phyloP scores from a whole-genome alignment of 768 basidiomycete genomes.

The Lactarius evosmus region DNA sequence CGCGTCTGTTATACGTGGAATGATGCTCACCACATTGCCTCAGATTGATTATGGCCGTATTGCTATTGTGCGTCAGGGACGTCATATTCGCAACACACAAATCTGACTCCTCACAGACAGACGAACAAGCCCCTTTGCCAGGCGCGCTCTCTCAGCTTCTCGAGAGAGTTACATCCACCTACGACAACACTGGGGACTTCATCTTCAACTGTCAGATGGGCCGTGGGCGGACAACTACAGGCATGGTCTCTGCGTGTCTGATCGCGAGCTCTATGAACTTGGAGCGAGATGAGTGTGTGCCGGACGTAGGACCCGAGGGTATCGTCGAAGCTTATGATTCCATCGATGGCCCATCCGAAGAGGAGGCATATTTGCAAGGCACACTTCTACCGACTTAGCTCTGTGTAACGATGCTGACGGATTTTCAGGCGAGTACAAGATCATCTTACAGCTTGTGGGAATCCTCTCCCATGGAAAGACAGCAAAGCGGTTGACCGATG shows the following conservation, averaged over 20 bases:
- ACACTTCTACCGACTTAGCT: constrained; percentile 18
- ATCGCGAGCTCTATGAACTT: constrained; percentile 73
- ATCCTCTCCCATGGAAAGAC: constrained; percentile 89
- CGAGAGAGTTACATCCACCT: constrained; percentile 61
- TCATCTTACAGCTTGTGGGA: constrained; percentile 89
- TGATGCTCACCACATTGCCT: background rate
- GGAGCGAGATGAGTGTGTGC: constrained; percentile 43
- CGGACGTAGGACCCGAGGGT: constrained; percentile 38
- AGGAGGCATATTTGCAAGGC: constrained; percentile 88
- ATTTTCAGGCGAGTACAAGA: constrained; percentile 87
- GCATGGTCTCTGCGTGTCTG: constrained; percentile 88
- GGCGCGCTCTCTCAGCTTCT: constrained; percentile 78
- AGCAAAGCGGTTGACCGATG: constrained; percentile 87
- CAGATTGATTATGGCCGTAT: constrained; percentile 87
- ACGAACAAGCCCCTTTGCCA: constrained; percentile 95
- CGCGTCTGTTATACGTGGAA: background rate
- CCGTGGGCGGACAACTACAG: constrained; percentile 87
- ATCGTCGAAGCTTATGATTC: constrained; percentile 53
- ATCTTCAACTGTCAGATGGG: constrained; percentile 99
- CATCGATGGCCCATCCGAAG: constrained; percentile 82
- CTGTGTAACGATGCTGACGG: background rate
- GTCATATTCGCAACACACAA: background rate
- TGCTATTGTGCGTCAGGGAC: constrained; percentile 64
- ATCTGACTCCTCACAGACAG: constrained; percentile 58
- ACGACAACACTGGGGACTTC: constrained; percentile 64